A percentile compares a stretch with the other conserved stretches of the same genome.
phyloP scores from a whole-genome alignment of 2,329 filamentous ascomycete species.

The Arthrobotrys megalospora region DNA sequence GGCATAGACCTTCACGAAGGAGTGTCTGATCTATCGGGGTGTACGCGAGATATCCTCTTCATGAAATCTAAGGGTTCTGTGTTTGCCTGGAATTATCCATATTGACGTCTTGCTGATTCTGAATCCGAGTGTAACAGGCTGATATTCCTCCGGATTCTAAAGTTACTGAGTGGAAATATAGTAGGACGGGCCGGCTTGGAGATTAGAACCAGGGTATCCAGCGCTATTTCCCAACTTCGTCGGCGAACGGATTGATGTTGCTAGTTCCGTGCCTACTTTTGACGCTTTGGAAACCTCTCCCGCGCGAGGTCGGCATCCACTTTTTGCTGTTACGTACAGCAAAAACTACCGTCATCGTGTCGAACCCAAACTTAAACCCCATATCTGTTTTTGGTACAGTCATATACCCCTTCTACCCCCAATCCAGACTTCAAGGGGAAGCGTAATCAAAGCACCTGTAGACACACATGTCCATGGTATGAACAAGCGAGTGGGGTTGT shows the following conservation, averaged over 20 bases:
- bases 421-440: conserved; percentile 2
- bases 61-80: background rate
- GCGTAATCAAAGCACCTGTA: background rate
- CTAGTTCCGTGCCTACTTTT: conserved; percentile 17
- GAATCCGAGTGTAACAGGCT: background rate
- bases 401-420: conserved; percentile 1
- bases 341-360: conserved; percentile 5
- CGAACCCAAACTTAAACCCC: conserved; percentile 10
- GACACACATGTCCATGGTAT: conserved; percentile 14
- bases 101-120: no score
- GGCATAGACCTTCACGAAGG: background rate
- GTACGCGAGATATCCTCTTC: no score
- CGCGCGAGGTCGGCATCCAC: conserved; percentile 11
- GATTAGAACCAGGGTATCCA: background rate
- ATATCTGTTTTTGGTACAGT: conserved; percentile 2
- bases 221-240: conserved; percentile 26
- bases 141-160: background rate
- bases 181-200: background rate
- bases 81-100: background rate
- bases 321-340: conserved; percentile 15
- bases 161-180: background rate
- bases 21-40: no score
- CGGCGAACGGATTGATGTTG: conserved; percentile 27
- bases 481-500: conserved; percentile 34
- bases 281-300: conserved; percentile 1